Evolutionary conservation across 768 basidiomycete species (phyloP).

Genomic region (Tylopilus vinaceipallidus): DNA sequence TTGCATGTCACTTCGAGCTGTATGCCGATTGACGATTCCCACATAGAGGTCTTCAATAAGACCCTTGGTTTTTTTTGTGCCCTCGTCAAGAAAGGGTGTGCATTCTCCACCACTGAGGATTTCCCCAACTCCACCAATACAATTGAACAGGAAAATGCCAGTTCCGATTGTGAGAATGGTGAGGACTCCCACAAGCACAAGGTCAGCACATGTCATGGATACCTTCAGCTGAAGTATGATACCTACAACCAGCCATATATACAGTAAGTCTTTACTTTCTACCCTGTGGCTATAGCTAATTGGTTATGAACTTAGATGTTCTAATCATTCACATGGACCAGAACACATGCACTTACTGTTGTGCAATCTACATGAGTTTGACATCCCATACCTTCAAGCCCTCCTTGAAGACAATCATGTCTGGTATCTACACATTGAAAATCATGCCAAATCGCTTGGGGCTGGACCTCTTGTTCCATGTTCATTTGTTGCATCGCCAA

Average conservation of each 20-base stretch:
- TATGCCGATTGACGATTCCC: neutral
- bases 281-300: too few relatives aligned
- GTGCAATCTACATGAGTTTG: slow-evolving; percentile 17
- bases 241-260: neutral
- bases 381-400: slow-evolving; percentile 18
- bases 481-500: slow-evolving; percentile 11
- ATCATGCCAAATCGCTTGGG: slow-evolving; percentile 1
- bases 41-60: slow-evolving; percentile 1
- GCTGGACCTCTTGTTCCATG: slow-evolving; percentile 26
- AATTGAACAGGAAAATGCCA: too few relatives aligned
- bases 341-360: slow-evolving; percentile 17
- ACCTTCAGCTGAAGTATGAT: neutral
- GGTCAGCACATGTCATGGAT: neutral
- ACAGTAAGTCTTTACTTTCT: neutral
- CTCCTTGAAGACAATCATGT: slow-evolving; percentile 7
- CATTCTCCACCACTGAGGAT: neutral
- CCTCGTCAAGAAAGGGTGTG: neutral
- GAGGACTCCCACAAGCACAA: neutral
- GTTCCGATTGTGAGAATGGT: too few relatives aligned
- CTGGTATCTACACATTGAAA: neutral
- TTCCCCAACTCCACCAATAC: neutral
- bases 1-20: too few relatives aligned
- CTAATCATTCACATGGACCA: neutral
- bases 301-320: neutral
- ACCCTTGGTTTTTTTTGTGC: neutral